A percentile compares a stretch with the other conserved stretches of the same genome.
phyloP scores from a whole-genome alignment of 805 yeast species.

The Metschnikowia arizonensis region DNA sequence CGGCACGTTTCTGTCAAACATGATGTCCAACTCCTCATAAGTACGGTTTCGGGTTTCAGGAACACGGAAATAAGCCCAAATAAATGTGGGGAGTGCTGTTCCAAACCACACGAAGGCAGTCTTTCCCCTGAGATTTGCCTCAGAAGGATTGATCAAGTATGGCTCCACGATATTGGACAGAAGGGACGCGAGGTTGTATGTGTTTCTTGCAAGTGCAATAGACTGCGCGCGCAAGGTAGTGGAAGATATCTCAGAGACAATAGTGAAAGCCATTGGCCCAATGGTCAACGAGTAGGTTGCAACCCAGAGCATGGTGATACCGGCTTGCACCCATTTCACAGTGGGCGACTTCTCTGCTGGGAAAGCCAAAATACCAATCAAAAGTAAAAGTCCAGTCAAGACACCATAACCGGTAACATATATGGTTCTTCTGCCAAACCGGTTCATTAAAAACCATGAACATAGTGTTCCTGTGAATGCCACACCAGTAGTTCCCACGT shows the following conservation, averaged over 20 bases:
- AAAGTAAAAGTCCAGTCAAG: conserved; percentile 6
- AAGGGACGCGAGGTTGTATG: conserved; percentile 11
- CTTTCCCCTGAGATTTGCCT: conserved; percentile 14
- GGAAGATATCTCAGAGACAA: conserved; percentile 11
- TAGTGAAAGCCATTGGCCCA: conserved; percentile 14
- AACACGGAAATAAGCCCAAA: conserved; percentile 28
- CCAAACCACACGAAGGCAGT: conserved; percentile 14
- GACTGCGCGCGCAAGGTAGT: conserved; percentile 14
- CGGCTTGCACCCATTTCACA: conserved; percentile 25
- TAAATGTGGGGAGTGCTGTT: conserved; percentile 18
- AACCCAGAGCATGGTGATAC: conserved; percentile 15
- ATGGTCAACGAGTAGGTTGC: conserved; percentile 10
- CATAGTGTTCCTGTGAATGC: conserved; percentile 11
- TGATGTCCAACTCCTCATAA: conserved; percentile 12
- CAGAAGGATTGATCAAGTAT: conserved; percentile 9
- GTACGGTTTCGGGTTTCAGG: conserved; percentile 11
- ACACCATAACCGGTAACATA: conserved; percentile 6
- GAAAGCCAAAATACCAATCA: conserved; percentile 10
- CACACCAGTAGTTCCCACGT: conserved; percentile 11
- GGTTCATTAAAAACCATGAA: conserved; percentile 10
- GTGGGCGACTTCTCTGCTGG: conserved; percentile 18
- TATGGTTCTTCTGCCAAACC: conserved; percentile 10
- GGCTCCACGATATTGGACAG: conserved; percentile 12
- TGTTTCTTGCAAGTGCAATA: conserved; percentile 11
- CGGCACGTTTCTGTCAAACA: conserved; percentile 10